Evolutionary conservation across 345 rosid species (phyloP).

Genomic region (Ceriops tagal): DNA sequence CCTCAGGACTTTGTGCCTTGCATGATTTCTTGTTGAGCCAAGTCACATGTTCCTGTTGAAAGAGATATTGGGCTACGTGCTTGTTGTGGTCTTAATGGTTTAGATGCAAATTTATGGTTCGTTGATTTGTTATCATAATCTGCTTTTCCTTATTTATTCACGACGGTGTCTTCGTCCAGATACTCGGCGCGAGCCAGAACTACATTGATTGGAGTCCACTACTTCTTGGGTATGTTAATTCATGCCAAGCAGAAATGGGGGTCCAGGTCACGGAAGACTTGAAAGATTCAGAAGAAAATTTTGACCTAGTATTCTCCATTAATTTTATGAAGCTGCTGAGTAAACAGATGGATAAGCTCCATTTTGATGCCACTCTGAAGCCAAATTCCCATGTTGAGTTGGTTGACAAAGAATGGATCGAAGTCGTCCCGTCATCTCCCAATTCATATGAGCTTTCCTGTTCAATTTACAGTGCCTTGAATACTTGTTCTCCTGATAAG

Average conservation of each 20-base stretch:
- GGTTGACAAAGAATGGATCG: conserved; percentile 64
- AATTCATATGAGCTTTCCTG: conserved; percentile 59
- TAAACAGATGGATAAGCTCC: conserved; percentile 37
- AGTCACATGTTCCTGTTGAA: no score
- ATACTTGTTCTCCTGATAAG: conserved; percentile 45
- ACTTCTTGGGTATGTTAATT: conserved; percentile 48
- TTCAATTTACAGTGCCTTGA: conserved; percentile 49
- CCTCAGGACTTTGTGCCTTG: no score
- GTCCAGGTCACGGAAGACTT: conserved; percentile 34
- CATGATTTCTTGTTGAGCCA: no score
- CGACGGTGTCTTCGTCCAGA: conserved; percentile 34
- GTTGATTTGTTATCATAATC: background rate
- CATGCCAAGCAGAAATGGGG: conserved; percentile 52
- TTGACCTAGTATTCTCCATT: conserved; percentile 46
- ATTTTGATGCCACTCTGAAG: conserved; percentile 39
- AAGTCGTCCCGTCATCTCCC: conserved; percentile 46
- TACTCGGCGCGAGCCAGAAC: conserved; percentile 30
- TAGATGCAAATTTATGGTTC: no score
- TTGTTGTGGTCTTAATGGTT: no score
- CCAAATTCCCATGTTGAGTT: conserved; percentile 46
- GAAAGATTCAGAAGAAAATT: conserved; percentile 27
- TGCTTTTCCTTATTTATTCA: background rate
- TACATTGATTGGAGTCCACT: conserved; percentile 26
- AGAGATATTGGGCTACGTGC: no score
- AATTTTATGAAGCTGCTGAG: conserved; percentile 40